Evolutionary conservation across 371 early-diverging fungal species (phyloP).

Genomic region (Spiromyces aspiralis): DNA sequence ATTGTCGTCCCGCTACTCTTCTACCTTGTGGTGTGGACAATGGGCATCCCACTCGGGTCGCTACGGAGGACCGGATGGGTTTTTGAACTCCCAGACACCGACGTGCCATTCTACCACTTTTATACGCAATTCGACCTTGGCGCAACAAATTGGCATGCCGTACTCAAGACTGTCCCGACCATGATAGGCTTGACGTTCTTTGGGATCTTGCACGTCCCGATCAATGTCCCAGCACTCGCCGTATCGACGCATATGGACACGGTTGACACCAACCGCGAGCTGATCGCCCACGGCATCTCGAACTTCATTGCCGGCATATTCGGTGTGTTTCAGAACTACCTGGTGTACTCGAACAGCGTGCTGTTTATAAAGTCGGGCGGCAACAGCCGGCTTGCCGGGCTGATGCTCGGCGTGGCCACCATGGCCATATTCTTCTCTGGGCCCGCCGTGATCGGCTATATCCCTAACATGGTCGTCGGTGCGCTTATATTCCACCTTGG

Average conservation of each 20-base stretch:
- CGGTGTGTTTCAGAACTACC: slow-evolving; percentile 74
- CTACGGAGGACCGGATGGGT: slow-evolving; percentile 74
- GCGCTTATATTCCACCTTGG: slow-evolving; percentile 89
- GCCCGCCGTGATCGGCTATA: slow-evolving; percentile 70
- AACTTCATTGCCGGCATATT: slow-evolving; percentile 63
- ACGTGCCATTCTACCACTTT: slow-evolving; percentile 70
- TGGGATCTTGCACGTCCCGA: slow-evolving; percentile 90
- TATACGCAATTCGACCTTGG: slow-evolving; percentile 61
- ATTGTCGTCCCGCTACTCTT: slow-evolving; percentile 62
- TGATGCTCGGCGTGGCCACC: slow-evolving; percentile 67
- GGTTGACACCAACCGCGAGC: slow-evolving; percentile 80
- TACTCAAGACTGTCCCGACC: slow-evolving; percentile 63
- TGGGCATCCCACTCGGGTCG: slow-evolving; percentile 39
- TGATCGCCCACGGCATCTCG: slow-evolving; percentile 85
- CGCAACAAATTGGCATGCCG: slow-evolving; percentile 57
- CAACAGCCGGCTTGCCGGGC: slow-evolving; percentile 64
- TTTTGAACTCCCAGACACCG: slow-evolving; percentile 52
- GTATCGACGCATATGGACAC: slow-evolving; percentile 72
- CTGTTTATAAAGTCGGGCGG: slow-evolving; percentile 87
- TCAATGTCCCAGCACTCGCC: slow-evolving; percentile 81
- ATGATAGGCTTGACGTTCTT: slow-evolving; percentile 89
- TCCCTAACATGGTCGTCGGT: slow-evolving; percentile 87
- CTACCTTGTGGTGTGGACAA: slow-evolving; percentile 41
- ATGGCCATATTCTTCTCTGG: slow-evolving; percentile 64
- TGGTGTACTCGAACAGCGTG: slow-evolving; percentile 79